Conservation (phyloP, 305 asterid genomes). For the Coffea humblotiana region DNA sequence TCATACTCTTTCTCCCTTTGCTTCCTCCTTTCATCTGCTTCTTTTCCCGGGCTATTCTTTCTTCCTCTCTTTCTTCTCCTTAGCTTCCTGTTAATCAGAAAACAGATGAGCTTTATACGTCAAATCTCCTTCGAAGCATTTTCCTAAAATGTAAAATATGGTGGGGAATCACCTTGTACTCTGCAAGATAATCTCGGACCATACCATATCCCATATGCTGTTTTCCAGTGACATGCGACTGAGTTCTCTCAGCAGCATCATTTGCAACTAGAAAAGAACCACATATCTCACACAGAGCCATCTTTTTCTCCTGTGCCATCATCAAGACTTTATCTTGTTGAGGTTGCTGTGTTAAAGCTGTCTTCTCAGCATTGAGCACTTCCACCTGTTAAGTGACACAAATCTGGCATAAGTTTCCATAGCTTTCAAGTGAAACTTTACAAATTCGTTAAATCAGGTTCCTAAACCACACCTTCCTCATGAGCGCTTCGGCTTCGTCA, state of each 20-base stretch:
- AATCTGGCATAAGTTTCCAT: not conserved
- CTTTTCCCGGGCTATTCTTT: constrained; percentile 79
- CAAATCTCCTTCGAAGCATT: constrained; percentile 8
- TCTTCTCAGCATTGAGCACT: constrained; percentile 78
- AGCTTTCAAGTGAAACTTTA: not conserved
- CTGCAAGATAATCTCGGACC: constrained; percentile 86
- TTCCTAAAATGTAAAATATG: not conserved
- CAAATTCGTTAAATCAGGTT: not conserved
- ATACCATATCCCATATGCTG: constrained; percentile 95
- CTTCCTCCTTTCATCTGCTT: constrained; percentile 81
- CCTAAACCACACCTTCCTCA: constrained; percentile 71
- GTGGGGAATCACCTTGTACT: constrained; percentile 58
- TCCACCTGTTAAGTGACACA: constrained; percentile 59
- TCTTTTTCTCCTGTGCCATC: constrained; percentile 95
- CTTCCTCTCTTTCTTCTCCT: constrained; percentile 83
- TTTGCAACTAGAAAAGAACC: constrained; percentile 97
- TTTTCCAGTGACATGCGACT: constrained; percentile 96
- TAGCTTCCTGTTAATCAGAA: constrained; percentile 54
- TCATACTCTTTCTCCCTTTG: constrained; percentile 73
- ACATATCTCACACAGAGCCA: constrained; percentile 96
- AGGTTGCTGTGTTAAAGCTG: constrained; percentile 71
- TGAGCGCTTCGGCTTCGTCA: constrained; percentile 98
- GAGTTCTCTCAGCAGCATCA: constrained; percentile 98
- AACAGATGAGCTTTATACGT: not conserved
- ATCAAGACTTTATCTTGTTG: constrained; percentile 67